phyloP scores from a whole-genome alignment of 2,329 filamentous ascomycete species.

The Sarocladium strictum region DNA sequence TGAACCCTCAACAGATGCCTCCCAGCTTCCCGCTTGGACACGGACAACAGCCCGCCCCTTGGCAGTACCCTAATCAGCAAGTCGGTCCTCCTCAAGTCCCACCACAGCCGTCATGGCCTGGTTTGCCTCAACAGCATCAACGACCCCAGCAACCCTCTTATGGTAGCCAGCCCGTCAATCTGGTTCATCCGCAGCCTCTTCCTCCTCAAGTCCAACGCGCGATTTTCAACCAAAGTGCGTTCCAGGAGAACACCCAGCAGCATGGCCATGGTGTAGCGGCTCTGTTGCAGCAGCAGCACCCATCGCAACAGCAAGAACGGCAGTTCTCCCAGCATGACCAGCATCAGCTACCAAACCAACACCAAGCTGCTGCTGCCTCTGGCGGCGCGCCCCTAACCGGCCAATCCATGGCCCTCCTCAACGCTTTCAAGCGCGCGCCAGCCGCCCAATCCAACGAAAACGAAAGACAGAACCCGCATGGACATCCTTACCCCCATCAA shows the following conservation, averaged over 20 bases:
- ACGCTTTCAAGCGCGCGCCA: slow-evolving; percentile 33
- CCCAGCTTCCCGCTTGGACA: slow-evolving; percentile 3
- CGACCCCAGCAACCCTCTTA: not conserved
- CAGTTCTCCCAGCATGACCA: slow-evolving; percentile 12
- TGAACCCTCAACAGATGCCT: slow-evolving; percentile 11
- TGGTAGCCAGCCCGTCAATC: slow-evolving; percentile 2
- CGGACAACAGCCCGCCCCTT: not conserved
- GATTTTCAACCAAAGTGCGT: slow-evolving; percentile 35
- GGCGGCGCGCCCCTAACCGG: slow-evolving; percentile 28
- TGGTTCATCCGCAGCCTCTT: slow-evolving; percentile 41
- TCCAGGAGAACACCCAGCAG: slow-evolving; percentile 20
- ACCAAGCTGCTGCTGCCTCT: slow-evolving; percentile 16
- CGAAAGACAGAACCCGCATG: not conserved
- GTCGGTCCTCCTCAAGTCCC: slow-evolving; percentile 4
- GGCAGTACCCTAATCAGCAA: slow-evolving; percentile 15
- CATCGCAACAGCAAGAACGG: slow-evolving; percentile 13
- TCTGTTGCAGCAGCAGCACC: slow-evolving; percentile 11
- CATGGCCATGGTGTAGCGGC: not conserved
- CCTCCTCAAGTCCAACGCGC: slow-evolving; percentile 51
- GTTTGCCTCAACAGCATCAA: slow-evolving; percentile 12
- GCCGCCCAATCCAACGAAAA: slow-evolving; percentile 9
- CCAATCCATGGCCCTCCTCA: slow-evolving; percentile 37
- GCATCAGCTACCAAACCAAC: slow-evolving; percentile 16
- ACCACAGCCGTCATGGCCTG: not conserved
- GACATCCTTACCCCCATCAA: slow-evolving; percentile 11